Conservation (phyloP, 495 filamentous ascomycete species). For the Hamigera avellanea region DNA sequence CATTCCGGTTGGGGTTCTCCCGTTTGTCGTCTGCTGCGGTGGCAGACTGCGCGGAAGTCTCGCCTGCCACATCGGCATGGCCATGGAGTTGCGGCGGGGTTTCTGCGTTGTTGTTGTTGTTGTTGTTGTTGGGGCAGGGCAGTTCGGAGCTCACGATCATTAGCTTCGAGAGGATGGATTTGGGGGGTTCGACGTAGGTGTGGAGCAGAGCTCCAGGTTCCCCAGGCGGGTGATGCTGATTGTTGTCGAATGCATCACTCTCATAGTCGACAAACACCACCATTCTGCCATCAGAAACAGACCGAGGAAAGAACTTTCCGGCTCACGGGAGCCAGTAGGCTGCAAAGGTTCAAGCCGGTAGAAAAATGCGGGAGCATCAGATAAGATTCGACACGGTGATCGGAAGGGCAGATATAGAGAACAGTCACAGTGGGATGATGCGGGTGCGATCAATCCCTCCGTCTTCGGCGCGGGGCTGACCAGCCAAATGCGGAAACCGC, state of each 20-base stretch:
- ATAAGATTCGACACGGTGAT: no score
- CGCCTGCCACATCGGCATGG: no score
- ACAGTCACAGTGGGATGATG: conserved; percentile 19
- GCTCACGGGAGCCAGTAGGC: no score
- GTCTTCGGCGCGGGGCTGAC: conserved; percentile 14
- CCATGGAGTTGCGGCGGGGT: no score
- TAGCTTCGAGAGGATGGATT: conserved; percentile 16
- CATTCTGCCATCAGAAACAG: conserved; percentile 23
- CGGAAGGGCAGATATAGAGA: no score
- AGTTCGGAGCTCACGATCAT: conserved; percentile 6
- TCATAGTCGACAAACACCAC: conserved; percentile 38
- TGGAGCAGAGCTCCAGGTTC: conserved; percentile 8
- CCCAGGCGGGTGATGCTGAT: conserved; percentile 13
- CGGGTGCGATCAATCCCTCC: conserved; percentile 17
- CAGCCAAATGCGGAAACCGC: no score
- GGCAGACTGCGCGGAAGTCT: neutral
- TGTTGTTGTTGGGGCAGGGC: neutral
- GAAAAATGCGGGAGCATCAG: no score
- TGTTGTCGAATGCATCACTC: conserved; percentile 18
- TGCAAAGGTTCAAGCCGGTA: neutral
- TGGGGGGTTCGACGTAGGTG: conserved; percentile 9
- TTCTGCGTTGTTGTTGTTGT: neutral
- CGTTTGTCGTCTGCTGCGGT: conserved; percentile 9
- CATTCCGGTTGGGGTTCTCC: conserved; percentile 53
- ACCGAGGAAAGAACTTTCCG: no score